Evolutionary conservation across 805 yeast genomes (phyloP).

Genomic region (Yarrowia bubula): DNA sequence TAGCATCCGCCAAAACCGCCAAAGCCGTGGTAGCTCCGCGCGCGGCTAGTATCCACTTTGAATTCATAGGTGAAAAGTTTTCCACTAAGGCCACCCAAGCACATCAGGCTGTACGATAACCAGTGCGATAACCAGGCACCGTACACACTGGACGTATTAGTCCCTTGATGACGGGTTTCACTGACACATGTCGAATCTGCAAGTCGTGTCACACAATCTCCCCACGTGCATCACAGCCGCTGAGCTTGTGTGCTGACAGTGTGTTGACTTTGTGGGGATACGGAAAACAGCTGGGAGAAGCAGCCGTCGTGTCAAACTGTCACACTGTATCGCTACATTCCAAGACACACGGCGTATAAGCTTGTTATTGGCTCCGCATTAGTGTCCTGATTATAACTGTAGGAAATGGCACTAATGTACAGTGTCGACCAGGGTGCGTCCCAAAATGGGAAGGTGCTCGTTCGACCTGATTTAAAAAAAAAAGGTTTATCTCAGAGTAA

Average conservation of each 20-base stretch:
- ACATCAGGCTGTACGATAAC: too few relatives aligned
- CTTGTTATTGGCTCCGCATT: background rate
- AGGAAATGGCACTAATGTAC: background rate
- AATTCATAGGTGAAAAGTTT: background rate
- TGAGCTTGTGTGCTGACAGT: background rate
- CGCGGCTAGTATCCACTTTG: background rate
- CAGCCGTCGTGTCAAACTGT: background rate
- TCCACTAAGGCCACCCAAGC: background rate
- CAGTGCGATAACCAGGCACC: background rate
- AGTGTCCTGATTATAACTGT: background rate
- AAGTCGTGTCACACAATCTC: background rate
- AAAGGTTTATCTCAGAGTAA: background rate
- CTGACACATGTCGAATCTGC: background rate
- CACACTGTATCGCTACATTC: background rate
- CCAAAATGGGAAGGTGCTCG: constrained; percentile 16
- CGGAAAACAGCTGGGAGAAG: background rate
- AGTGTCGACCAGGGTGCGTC: background rate
- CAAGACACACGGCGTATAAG: background rate
- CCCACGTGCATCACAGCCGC: constrained; percentile 6
- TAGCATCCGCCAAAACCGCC: constrained; percentile 14
- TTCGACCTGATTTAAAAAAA: background rate
- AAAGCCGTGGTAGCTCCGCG: background rate
- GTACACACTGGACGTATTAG: background rate
- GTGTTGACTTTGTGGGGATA: constrained; percentile 5
- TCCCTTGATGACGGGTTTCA: background rate